Percentiles rank a stretch among this genome's conserved stretches.
Evolutionary conservation across 2,329 filamentous ascomycete genomes (phyloP).

Genomic region (Sphaerulina musiva): DNA sequence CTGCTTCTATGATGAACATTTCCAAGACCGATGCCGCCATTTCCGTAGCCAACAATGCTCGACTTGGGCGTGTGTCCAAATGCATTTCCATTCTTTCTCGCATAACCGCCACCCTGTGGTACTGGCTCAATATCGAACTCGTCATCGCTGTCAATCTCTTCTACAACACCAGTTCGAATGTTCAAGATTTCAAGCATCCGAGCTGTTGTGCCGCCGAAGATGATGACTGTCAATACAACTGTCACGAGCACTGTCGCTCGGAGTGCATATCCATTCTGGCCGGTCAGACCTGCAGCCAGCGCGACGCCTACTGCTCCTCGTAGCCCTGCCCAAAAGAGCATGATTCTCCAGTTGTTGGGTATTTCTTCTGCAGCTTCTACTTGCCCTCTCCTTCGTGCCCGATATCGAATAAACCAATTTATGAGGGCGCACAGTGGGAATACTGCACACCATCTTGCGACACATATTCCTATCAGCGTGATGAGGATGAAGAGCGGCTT

Average conservation of each 20-base stretch:
- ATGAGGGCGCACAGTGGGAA: constrained; percentile 86
- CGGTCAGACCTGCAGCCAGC: constrained; percentile 78
- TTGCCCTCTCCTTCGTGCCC: constrained; percentile 66
- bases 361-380: constrained; percentile 73
- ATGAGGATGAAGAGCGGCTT: constrained; percentile 94
- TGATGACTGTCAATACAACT: constrained; percentile 95
- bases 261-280: constrained; percentile 64
- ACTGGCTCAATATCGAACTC: constrained; percentile 89
- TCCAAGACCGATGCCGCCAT: constrained; percentile 28
- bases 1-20: constrained; percentile 31
- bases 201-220: constrained; percentile 94
- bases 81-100: constrained; percentile 69
- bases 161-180: constrained; percentile 93
- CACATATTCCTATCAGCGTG: constrained; percentile 83
- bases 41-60: constrained; percentile 44
- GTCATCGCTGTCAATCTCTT: constrained; percentile 95
- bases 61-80: constrained; percentile 70
- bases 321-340: constrained; percentile 98
- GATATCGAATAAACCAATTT: constrained; percentile 87
- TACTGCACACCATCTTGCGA: constrained; percentile 85
- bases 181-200: constrained; percentile 95
- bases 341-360: constrained; percentile 93
- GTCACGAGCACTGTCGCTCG: constrained; percentile 95
- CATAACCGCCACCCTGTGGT: constrained; percentile 57
- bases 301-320: constrained; percentile 94